phyloP scores from a whole-genome alignment of 306 rosid species.

The Prunus padus region DNA sequence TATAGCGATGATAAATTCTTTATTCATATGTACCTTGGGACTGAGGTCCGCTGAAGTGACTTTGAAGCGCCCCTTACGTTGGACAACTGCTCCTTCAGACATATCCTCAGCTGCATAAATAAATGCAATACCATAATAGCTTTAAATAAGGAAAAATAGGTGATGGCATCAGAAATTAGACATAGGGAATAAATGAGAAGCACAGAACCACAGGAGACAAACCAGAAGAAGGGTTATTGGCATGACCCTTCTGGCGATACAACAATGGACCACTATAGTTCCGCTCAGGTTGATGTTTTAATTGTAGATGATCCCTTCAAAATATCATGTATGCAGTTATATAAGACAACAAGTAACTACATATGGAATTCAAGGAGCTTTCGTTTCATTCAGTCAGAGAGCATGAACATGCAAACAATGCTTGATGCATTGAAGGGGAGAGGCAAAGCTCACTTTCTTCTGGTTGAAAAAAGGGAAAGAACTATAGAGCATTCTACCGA shows the following conservation, averaged over 20 bases:
- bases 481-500: not conserved
- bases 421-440: slow-evolving; percentile 6
- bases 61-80: slow-evolving; percentile 86
- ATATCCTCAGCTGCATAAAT: slow-evolving; percentile 68
- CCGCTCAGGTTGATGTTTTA: slow-evolving; percentile 59
- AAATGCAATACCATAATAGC: slow-evolving; percentile 6
- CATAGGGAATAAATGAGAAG: not conserved
- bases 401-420: not conserved
- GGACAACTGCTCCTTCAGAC: slow-evolving; percentile 87
- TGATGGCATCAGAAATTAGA: slow-evolving; percentile 2
- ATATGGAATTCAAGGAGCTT: not conserved
- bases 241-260: slow-evolving; percentile 71
- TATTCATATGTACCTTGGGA: slow-evolving; percentile 61
- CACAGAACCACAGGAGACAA: slow-evolving; percentile 27
- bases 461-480: not conserved
- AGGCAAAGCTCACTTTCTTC: not conserved
- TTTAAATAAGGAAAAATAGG: not conserved
- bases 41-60: slow-evolving; percentile 78
- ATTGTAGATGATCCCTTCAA: slow-evolving; percentile 76
- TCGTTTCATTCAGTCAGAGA: slow-evolving; percentile 1
- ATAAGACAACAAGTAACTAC: not conserved
- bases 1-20: slow-evolving; percentile 1
- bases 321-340: not conserved
- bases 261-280: slow-evolving; percentile 78
- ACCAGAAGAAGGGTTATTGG: slow-evolving; percentile 64